Evolutionary conservation across 2,329 filamentous ascomycete species (phyloP).

Genomic region (Orbilia quercus): DNA sequence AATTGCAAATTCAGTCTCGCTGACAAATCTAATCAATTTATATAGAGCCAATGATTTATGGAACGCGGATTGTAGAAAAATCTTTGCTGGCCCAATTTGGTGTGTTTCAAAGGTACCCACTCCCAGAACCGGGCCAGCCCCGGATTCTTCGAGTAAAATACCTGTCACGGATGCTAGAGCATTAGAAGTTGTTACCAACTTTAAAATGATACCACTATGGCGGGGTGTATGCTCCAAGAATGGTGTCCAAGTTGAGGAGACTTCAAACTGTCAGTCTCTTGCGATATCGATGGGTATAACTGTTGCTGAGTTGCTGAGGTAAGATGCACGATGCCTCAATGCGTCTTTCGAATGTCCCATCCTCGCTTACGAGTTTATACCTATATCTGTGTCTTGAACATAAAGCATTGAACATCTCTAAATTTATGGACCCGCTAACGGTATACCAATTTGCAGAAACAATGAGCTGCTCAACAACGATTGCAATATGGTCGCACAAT

Average conservation of each 20-base stretch:
- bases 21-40: background rate
- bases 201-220: background rate
- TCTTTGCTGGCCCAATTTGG: background rate
- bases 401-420: too few species aligned
- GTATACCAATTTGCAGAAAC: background rate
- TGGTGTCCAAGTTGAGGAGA: background rate
- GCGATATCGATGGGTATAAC: background rate
- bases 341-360: too few species aligned
- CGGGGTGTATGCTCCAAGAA: background rate
- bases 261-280: background rate
- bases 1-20: too few species aligned
- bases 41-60: background rate
- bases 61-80: background rate
- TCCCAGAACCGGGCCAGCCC: background rate
- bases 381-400: too few species aligned
- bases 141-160: background rate
- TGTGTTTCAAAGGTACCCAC: background rate
- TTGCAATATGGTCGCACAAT: conserved; percentile 1
- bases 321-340: background rate
- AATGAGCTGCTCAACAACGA: background rate
- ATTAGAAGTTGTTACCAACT: background rate
- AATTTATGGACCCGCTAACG: too few species aligned
- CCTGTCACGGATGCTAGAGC: background rate
- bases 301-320: background rate
- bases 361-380: too few species aligned